Base-by-base conservation (phyloP, 1,284 basidiomycete species). In the Ceratobasidium sp. region DNA sequence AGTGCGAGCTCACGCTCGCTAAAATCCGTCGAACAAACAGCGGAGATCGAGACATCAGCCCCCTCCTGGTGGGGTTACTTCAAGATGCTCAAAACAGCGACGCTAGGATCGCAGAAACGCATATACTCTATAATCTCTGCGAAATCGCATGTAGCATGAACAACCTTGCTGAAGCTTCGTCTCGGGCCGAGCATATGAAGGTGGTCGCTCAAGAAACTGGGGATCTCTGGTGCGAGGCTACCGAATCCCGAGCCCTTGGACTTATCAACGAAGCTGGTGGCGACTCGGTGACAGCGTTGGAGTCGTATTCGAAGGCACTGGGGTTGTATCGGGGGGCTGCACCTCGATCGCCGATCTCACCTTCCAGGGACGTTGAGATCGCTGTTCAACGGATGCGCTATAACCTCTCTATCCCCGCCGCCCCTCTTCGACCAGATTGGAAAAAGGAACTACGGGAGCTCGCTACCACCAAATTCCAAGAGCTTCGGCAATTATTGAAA, bases 361-460 rank as follows among this genome's bases (percentile, higher is more conserved):
- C 46, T 15, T 12, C 33, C 17, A 52, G 33, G 33, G 66, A 68
- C 15, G n/a, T 68, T 4, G 46, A 68, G 66, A n/a, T 50, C 26
- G 50, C 44, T 26, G 33, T 68, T 13, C 46, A 68, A 33, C 46
- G 66, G 33, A 68, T 68, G 46, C 46, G 50, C 7, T 40, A 50
- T 33, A 68, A 28, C 12, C 50, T 68, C 23, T 50, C 66, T 12
- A 61, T 61, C 13, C 59, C 59, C 10, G 46, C 46, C 46, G 65
- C 20, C 46, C 62, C 77, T 65, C 57, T n/a, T 62, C 57, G n/a
- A 42, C 54, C 28, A 50, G 73, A 26, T 52, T 78, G 57, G 73
- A 74, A 73, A 44, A 52, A 17, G 20, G 54, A 40, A 44, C 52
- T 48, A 33, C 69, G 46, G 23, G 33, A 61, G 15, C 40, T 40